These are phyloP conservation scores for Aspergillaceae sp. DNA, from an alignment of 2,329 filamentous ascomycete species.

Conservation along the genomic window DNA sequence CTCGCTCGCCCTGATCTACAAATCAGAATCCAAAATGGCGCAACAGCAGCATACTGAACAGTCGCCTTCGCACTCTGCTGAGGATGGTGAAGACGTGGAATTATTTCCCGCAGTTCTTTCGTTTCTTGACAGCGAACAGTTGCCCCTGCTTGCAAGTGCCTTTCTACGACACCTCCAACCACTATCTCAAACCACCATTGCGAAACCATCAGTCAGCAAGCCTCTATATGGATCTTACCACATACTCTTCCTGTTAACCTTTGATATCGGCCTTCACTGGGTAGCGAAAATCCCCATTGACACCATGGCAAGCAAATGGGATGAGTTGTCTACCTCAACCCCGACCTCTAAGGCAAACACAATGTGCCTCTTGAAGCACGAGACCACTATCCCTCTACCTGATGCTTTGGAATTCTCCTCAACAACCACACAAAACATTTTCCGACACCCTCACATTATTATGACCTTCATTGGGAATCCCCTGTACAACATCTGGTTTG, in stretches of 20 bases:
- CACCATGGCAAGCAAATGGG: slow-evolving; percentile 3
- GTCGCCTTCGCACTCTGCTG: slow-evolving; percentile 1
- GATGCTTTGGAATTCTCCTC: slow-evolving; percentile 19
- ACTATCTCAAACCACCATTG: slow-evolving; percentile 2
- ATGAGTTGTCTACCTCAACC: slow-evolving; percentile 1
- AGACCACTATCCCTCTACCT: slow-evolving; percentile 25
- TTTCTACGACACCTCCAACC: slow-evolving; percentile 2
- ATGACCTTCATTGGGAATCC: slow-evolving; percentile 18
- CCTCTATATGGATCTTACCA: slow-evolving; percentile 4
- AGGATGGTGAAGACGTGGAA: slow-evolving; percentile 2
- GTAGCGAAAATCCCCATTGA: slow-evolving; percentile 3
- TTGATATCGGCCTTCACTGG: slow-evolving; percentile 2
- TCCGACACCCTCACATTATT: slow-evolving; percentile 20
- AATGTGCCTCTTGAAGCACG: slow-evolving; percentile 20
- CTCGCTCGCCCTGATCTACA: too few relatives aligned
- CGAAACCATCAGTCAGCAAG: slow-evolving; percentile 3
- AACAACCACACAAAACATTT: slow-evolving; percentile 14
- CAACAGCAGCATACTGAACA: slow-evolving; percentile 1
- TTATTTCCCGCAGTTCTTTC: slow-evolving; percentile 3
- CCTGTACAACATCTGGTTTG: slow-evolving; percentile 22
- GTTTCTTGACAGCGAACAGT: slow-evolving; percentile 2
- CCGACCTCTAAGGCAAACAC: slow-evolving; percentile 18
- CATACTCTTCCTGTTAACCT: slow-evolving; percentile 3
- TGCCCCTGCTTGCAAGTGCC: slow-evolving; percentile 3
- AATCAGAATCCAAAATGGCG: neutral